Conservation (phyloP, 208 protist species). For the Trypanosoma congolense region DNA sequence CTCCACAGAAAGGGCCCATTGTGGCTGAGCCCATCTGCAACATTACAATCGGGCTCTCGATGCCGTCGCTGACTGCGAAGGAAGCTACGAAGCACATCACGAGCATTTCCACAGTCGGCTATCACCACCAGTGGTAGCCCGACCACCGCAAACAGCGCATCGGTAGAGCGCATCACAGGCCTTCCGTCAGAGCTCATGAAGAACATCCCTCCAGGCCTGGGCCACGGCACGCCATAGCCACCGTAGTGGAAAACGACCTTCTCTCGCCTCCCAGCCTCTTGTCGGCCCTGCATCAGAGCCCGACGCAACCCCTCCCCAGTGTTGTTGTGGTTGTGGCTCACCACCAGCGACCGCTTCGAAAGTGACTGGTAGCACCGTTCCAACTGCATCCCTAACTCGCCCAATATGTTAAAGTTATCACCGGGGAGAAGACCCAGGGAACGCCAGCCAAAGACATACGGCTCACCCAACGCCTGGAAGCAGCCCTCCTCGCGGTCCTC, state of each 20-base stretch:
- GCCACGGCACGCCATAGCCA: conserved; percentile 57
- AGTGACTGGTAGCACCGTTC: conserved; percentile 68
- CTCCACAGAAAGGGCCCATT: too few relatives aligned
- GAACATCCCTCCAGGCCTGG: conserved; percentile 43
- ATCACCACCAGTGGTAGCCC: conserved; percentile 80
- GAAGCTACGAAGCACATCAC: conserved; percentile 57
- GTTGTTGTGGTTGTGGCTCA: conserved; percentile 48
- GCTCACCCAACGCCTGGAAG: conserved; percentile 1
- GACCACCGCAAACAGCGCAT: conserved; percentile 48
- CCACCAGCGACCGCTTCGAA: conserved; percentile 51
- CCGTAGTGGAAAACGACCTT: conserved; percentile 86
- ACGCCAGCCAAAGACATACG: conserved; percentile 69
- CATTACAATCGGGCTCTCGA: too few relatives aligned
- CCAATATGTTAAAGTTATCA: conserved; percentile 41
- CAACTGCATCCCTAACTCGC: conserved; percentile 53
- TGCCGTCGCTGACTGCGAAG: conserved; percentile 38
- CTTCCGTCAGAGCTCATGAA: conserved; percentile 29
- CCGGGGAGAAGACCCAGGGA: conserved; percentile 61
- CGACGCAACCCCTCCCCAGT: conserved; percentile 48
- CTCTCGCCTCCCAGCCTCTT: conserved; percentile 40
- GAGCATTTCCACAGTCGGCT: conserved; percentile 75
- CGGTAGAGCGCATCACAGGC: conserved; percentile 30
- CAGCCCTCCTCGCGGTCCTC: conserved; percentile 12
- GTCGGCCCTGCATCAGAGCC: conserved; percentile 53
- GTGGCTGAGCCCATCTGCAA: too few relatives aligned